A percentile compares a stretch with the other conserved stretches of the same genome.
These are phyloP conservation scores for Tylopilus sp. DNA, from an alignment of 768 basidiomycete species.

Conservation along the genomic window DNA sequence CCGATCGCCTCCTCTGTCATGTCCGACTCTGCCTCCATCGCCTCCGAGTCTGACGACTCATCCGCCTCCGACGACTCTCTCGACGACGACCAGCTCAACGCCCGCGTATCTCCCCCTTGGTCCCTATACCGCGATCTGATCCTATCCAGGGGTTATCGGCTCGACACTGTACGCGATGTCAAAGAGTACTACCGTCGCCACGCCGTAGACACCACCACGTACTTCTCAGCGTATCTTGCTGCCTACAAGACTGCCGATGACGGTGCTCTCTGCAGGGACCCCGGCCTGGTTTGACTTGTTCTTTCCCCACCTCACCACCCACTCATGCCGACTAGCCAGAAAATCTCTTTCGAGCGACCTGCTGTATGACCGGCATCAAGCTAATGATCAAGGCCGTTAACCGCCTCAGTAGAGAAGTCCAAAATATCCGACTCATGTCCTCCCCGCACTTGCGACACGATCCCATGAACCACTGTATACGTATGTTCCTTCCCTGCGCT, in stretches of 20 bases:
- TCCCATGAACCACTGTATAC: conserved; percentile 75
- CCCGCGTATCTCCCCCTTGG: conserved; percentile 62
- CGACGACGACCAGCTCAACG: conserved; percentile 52
- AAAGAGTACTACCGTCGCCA: conserved; percentile 50
- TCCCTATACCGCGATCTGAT: conserved; percentile 47
- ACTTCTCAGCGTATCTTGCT: conserved; percentile 33
- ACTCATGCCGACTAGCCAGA: conserved; percentile 48
- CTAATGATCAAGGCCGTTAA: conserved; percentile 71
- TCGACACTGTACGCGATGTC: conserved; percentile 69
- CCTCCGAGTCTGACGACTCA: conserved; percentile 36
- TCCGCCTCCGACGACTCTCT: conserved; percentile 49
- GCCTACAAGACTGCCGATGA: conserved; percentile 41
- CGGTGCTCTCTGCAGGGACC: conserved; percentile 64
- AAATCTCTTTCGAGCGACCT: conserved; percentile 66
- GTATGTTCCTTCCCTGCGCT: conserved; percentile 40
- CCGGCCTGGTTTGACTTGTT: conserved; percentile 53
- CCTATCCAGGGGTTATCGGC: conserved; percentile 50
- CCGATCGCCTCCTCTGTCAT: conserved; percentile 43
- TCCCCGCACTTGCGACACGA: conserved; percentile 49
- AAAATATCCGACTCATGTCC: conserved; percentile 54
- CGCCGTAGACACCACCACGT: conserved; percentile 19
- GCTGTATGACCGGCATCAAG: conserved; percentile 46
- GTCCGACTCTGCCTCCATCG: conserved; percentile 27
- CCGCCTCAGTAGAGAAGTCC: conserved; percentile 57
- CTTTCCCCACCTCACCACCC: background rate